Evolutionary conservation across 805 yeast genomes (phyloP), one percentile per base, ranked within the genome.

Genomic region (Yarrowia deformans): DNA sequence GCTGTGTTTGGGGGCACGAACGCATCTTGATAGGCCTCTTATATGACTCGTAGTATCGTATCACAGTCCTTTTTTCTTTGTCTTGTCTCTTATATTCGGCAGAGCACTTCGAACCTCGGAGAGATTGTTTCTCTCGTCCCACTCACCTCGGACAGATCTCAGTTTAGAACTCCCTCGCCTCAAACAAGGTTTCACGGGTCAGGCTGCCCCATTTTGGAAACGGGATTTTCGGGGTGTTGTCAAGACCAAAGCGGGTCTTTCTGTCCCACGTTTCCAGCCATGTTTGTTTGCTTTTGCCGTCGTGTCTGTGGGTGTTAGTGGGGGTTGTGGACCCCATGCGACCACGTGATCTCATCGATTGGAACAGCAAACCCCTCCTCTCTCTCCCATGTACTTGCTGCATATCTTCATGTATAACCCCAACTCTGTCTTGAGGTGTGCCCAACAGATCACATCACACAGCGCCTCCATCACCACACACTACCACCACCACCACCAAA

Each of bases 321-420:
- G 42, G 23, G 9, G 3, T 2, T 18, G 29, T 40, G 40, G 5
- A 8, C 16, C 29, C 34, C 13, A 9, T 16, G 16, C n/a, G 29
- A 23, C 66, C 66, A 60, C 66, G 66, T 60, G 66, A 60, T 60
- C 34, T 45, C 52, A 34, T 60, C 52, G 52, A 60, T 60, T 60
- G 66, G 66, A 60, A 45, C 66, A 60, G 66, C 66, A 60, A 60
- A 45, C 66, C 66, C 66, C 66, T 60, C 66, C 66, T 34, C 29
- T 23, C 29, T 23, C 29, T 23, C 29, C 29, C 29, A 23, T 60
- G 52, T 32, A 60, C 42, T 40, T 56, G 52, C 66, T 60, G 66
- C 66, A 45, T 60, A 45, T 49, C 37, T 49, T 37, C 45, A 60
- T 45, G 66, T 60, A 45, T 34, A 45, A 23, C 29, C 48, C 42